A percentile compares a stretch with the other conserved stretches of the same genome.
Evolutionary conservation across 768 basidiomycete species (phyloP).

Genomic region (Hypsizygus marmoreus): DNA sequence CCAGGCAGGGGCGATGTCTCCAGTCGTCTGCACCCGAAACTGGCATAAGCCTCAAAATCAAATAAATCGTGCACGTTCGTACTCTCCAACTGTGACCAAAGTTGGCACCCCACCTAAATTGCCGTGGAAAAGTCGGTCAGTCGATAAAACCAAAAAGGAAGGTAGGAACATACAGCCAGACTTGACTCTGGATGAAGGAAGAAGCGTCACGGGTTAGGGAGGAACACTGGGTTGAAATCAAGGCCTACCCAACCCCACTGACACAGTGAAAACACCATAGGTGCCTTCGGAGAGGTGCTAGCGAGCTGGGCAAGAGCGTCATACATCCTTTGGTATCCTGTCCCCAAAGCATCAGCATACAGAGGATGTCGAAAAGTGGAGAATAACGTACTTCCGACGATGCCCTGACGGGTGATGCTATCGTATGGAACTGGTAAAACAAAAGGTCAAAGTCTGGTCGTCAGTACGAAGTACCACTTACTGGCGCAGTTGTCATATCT

Average conservation of each 20-base stretch:
- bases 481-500: constrained; percentile 60
- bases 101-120: constrained; percentile 49
- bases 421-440: constrained; percentile 52
- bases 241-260: constrained; percentile 62
- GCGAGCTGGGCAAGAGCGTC: constrained; percentile 56
- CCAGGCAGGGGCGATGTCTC: constrained; percentile 56
- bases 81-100: constrained; percentile 72
- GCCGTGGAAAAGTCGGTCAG: no score
- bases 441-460: not conserved
- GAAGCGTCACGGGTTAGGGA: not conserved
- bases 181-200: constrained; percentile 45
- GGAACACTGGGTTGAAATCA: not conserved
- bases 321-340: constrained; percentile 57
- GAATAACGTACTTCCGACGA: constrained; percentile 50
- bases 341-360: not conserved
- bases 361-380: not conserved
- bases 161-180: constrained; percentile 51
- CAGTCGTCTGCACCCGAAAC: constrained; percentile 44
- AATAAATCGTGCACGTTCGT: constrained; percentile 13
- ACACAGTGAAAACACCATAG: constrained; percentile 61
- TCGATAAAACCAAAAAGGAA: no score
- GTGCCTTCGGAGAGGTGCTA: constrained; percentile 42
- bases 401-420: constrained; percentile 55
- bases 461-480: constrained; percentile 21
- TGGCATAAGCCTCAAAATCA: constrained; percentile 2